phyloP scores from a whole-genome alignment of 345 rosid species.

The Mercurialis annua region DNA sequence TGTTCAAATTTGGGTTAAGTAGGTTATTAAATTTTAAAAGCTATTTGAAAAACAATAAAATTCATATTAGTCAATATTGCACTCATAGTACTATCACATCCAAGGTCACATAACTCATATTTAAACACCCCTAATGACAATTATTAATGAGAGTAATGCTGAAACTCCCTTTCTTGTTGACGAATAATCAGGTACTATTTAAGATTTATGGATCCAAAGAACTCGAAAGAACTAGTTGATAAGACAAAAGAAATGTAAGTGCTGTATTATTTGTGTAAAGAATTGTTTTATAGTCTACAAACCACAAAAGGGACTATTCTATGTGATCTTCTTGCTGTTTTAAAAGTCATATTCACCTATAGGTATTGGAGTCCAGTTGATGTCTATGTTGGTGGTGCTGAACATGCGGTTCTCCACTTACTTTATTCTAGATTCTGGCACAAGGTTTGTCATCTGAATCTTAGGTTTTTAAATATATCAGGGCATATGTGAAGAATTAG shows the following conservation, averaged over 20 bases:
- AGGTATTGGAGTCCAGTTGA: constrained; percentile 98
- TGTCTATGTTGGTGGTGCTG: constrained; percentile 95
- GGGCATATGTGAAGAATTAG: neutral
- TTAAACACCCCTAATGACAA: too few relatives aligned
- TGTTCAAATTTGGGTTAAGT: too few relatives aligned
- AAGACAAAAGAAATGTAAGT: constrained; percentile 75
- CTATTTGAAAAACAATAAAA: too few relatives aligned
- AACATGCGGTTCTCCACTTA: constrained; percentile 95
- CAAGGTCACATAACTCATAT: too few relatives aligned
- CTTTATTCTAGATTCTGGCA: constrained; percentile 97
- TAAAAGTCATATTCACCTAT: constrained; percentile 16
- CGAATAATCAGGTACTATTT: constrained; percentile 73
- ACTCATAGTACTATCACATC: too few relatives aligned
- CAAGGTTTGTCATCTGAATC: constrained; percentile 48
- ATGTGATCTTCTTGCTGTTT: constrained; percentile 1
- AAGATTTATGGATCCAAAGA: constrained; percentile 92
- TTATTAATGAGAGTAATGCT: constrained; percentile 7
- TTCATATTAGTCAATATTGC: too few relatives aligned
- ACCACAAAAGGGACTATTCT: neutral
- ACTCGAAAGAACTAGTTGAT: constrained; percentile 67
- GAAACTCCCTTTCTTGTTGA: constrained; percentile 8
- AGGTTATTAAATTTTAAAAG: too few relatives aligned
- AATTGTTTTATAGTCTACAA: neutral
- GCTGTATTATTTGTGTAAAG: neutral
- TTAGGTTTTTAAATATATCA: neutral